Percentiles rank a stretch among this genome's conserved stretches.
phyloP scores from a whole-genome alignment of 2,329 filamentous ascomycete species.

The Coniochaeta sp. region DNA sequence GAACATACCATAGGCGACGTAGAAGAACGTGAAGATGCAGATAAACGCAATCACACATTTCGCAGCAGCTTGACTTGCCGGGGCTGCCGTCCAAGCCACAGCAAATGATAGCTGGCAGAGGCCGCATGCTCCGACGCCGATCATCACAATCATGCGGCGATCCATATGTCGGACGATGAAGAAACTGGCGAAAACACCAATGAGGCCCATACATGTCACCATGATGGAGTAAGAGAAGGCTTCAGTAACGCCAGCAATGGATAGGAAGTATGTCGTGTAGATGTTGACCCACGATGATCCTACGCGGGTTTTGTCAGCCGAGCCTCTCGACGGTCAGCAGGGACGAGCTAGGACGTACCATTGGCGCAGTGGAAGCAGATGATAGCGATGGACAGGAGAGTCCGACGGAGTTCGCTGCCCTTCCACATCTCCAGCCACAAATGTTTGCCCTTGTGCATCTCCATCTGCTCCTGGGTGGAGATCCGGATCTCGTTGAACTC shows the following conservation, averaged over 20 bases:
- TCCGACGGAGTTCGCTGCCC: constrained; percentile 20
- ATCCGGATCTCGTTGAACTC: constrained; percentile 23
- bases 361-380: constrained; percentile 25
- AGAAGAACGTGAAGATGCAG: constrained; percentile 25
- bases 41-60: constrained; percentile 24
- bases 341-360: constrained; percentile 11
- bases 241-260: constrained; percentile 22
- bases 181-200: constrained; percentile 22
- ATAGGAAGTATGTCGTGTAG: constrained; percentile 25
- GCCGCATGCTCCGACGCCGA: constrained; percentile 22
- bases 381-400: constrained; percentile 21
- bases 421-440: constrained; percentile 25
- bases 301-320: constrained; percentile 3
- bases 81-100: constrained; percentile 21
- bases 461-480: constrained; percentile 20
- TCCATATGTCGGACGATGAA: constrained; percentile 22
- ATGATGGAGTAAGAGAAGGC: constrained; percentile 26
- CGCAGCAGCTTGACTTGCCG: constrained; percentile 15
- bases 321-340: neutral
- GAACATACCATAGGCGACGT: constrained; percentile 6
- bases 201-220: constrained; percentile 24
- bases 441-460: constrained; percentile 16
- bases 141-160: constrained; percentile 22
- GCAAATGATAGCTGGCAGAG: constrained; percentile 24
- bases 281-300: constrained; percentile 23